These are phyloP conservation scores for Teunomyces tritomae DNA, from an alignment of 805 yeast genomes.

Conservation along the genomic window DNA sequence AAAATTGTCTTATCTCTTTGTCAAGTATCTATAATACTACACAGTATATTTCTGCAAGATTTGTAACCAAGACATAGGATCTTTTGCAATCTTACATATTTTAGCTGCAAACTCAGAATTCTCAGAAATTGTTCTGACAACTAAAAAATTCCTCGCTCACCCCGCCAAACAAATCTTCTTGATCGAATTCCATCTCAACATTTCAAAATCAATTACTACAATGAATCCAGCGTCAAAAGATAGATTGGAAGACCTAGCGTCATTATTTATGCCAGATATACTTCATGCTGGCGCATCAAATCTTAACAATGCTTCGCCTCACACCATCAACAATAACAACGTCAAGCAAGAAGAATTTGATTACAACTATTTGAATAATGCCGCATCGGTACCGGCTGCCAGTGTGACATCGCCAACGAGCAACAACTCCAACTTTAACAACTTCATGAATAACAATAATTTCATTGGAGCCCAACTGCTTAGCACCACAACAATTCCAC, in stretches of 20 bases:
- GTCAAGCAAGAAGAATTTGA: slow-evolving; percentile 14
- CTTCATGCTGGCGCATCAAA: slow-evolving; percentile 22
- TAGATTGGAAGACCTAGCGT: slow-evolving; percentile 39
- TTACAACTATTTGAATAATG: slow-evolving; percentile 1
- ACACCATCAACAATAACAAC: slow-evolving; percentile 1
- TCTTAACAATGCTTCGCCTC: slow-evolving; percentile 5
- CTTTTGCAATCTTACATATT: background rate
- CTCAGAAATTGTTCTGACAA: background rate
- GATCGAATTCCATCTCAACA: background rate
- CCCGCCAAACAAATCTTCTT: background rate
- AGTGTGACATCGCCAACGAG: slow-evolving; percentile 2
- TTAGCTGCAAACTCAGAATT: slow-evolving; percentile 1
- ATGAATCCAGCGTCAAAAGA: slow-evolving; percentile 1
- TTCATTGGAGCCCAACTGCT: slow-evolving; percentile 9
- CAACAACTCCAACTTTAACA: slow-evolving; percentile 14
- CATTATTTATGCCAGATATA: slow-evolving; percentile 41
- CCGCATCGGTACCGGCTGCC: background rate
- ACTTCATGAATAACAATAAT: slow-evolving; percentile 21
- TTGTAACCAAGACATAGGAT: too few relatives aligned
- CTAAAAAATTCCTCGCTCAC: slow-evolving; percentile 4
- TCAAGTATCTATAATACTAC: background rate
- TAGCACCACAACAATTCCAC: background rate
- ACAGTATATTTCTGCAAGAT: background rate
- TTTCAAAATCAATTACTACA: background rate
- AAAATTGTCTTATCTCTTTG: background rate